Base-by-base conservation (phyloP, 345 rosid genomes). In the Brassica cretica region DNA sequence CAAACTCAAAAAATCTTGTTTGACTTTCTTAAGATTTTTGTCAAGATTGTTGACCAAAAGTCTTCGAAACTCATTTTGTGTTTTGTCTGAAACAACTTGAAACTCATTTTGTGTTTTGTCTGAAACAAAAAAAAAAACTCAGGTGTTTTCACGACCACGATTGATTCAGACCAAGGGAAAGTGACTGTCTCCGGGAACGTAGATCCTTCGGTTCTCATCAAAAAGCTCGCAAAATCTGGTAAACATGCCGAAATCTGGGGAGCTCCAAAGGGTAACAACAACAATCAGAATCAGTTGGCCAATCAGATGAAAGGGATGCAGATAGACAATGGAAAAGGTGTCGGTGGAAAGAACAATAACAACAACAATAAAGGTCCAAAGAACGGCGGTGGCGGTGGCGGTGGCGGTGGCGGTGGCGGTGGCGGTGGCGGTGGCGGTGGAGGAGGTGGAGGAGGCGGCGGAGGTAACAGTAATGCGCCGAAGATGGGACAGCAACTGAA, bases 241-340 rank as follows among this genome's bases (percentile, higher is more conserved):
- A 94, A 94, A 82, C 92, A 88, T 87, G 97, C 97, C 21, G 98
- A 92, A 84, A 70, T 91, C 29, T 92, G 97, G 97, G 96, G 90
- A 2, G 84, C 89, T 29, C 84, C 85, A 64, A 92, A 90, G 81
- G 68, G 82, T 68, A 87, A 83, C 82, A 86, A 81, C 81, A 68
- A 35, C 0, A 86, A 83, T 74, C 90, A 84, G 63, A 82, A 81
- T 68, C 71, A 90, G 2, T 10, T 89, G 64, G 81, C 86, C 11
- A 84, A 86, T 72, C 95, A 92, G 81, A 16, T 87, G 55, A 94
- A 89, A 78, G 89, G 87, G 86, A 82, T 92, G 87, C 94, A 91
- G 74, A 84, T 91, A 24, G 90, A 86, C 72, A 75, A 78, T 58
- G 90, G 86, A 25, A 91, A 89, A 83, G 88, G 88, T 61, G 87